Evolutionary conservation across 1,284 basidiomycete genomes (phyloP).

Genomic region (Pseudozyma sp.): DNA sequence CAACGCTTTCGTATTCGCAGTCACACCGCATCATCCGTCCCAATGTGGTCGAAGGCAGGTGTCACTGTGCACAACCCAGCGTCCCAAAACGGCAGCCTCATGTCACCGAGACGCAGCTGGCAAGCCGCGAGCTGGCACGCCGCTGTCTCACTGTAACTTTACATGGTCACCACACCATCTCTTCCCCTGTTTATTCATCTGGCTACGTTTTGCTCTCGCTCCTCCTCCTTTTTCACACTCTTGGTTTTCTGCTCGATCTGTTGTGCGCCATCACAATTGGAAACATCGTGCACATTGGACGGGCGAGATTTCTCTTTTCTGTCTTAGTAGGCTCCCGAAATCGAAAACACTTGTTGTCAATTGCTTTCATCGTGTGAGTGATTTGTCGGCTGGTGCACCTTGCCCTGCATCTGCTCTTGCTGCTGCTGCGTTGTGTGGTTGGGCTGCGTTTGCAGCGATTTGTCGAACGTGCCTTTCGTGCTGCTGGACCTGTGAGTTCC

Average conservation of each 20-base stretch:
- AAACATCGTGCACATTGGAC: not conserved
- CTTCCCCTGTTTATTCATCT: not conserved
- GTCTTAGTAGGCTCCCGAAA: conserved; percentile 22
- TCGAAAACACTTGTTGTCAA: conserved; percentile 1
- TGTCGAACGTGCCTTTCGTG: conserved; percentile 14
- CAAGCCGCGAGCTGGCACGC: too few relatives aligned
- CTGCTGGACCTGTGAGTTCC: conserved; percentile 8
- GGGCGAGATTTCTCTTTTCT: not conserved
- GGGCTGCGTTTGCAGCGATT: not conserved
- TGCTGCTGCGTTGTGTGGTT: not conserved
- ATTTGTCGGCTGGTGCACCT: not conserved
- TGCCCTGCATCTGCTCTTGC: not conserved
- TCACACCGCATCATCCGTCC: too few relatives aligned
- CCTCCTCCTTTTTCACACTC: not conserved
- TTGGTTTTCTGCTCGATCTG: not conserved
- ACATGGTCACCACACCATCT: conserved; percentile 1
- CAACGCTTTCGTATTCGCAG: too few relatives aligned
- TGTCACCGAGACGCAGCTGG: too few relatives aligned
- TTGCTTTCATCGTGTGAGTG: not conserved
- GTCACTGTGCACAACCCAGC: too few relatives aligned
- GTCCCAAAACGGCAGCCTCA: too few relatives aligned
- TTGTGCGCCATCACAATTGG: not conserved
- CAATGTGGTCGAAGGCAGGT: too few relatives aligned
- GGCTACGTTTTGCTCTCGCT: not conserved
- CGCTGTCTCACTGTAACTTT: not conserved